A percentile compares a stretch with the other conserved stretches of the same genome.
Conservation (phyloP, 2,329 filamentous ascomycete species). For the Fusarium algeriense region DNA sequence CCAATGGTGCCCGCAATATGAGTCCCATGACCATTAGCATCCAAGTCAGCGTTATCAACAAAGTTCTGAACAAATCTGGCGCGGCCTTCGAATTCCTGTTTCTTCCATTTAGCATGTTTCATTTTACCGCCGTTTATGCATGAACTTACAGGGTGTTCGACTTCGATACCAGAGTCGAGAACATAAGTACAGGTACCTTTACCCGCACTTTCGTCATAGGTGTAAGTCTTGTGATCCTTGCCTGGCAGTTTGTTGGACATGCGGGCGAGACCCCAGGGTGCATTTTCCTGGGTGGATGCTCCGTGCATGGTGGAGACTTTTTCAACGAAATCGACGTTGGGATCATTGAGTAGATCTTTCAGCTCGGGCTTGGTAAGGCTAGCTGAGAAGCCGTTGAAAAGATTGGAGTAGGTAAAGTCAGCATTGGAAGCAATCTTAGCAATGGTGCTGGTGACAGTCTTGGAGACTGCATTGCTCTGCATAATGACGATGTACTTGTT, state of each 20-base stretch:
- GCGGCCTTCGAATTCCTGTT: not conserved
- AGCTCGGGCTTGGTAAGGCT: not conserved
- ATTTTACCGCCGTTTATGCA: not conserved
- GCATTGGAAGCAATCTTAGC: fast-evolving
- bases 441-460: fast-evolving
- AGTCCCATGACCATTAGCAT: not conserved
- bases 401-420: not conserved
- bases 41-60: not conserved
- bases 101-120: not conserved
- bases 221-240: not conserved
- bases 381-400: not conserved
- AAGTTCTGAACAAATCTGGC: not conserved
- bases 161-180: not conserved
- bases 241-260: not conserved
- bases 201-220: not conserved
- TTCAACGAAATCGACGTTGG: not conserved
- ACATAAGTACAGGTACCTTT: conserved; percentile 16
- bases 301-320: not conserved
- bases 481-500: not conserved
- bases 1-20: not conserved
- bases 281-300: not conserved
- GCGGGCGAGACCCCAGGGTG: not conserved
- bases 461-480: not conserved
- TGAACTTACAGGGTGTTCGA: not conserved
- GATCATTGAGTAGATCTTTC: not conserved